phyloP scores from a whole-genome alignment of 192 early-diverging fungal species.

The Kickxella alabastrina region DNA sequence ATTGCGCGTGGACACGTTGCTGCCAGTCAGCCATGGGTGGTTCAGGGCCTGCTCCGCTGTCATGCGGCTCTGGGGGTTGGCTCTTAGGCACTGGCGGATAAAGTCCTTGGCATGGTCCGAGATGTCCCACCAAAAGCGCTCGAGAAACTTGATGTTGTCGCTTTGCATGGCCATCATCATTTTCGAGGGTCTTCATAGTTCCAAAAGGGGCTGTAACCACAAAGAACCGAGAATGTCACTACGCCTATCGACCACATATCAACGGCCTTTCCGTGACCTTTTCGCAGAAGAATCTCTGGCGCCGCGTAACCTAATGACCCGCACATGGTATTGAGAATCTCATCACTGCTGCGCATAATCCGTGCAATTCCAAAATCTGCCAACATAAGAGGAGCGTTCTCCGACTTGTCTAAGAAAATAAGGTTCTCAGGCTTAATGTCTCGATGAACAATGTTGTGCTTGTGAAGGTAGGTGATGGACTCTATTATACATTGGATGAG shows the following conservation, averaged over 20 bases:
- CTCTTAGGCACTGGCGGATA: conserved; percentile 61
- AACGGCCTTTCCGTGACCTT: conserved; percentile 83
- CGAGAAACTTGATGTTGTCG: conserved; percentile 67
- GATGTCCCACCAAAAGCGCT: conserved; percentile 75
- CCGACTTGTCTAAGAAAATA: conserved; percentile 62
- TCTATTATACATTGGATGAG: conserved; percentile 70
- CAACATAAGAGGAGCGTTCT: conserved; percentile 71
- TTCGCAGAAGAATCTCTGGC: conserved; percentile 78
- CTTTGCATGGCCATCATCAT: conserved; percentile 59
- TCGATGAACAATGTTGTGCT: conserved; percentile 81
- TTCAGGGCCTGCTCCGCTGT: conserved; percentile 76
- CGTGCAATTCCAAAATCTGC: conserved; percentile 86
- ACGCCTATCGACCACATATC: conserved; percentile 95
- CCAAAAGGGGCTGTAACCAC: conserved; percentile 76
- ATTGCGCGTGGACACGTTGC: conserved; percentile 64
- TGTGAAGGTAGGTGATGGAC: conserved; percentile 82
- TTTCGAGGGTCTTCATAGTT: conserved; percentile 55
- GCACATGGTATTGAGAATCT: conserved; percentile 74
- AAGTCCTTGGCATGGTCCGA: conserved; percentile 74
- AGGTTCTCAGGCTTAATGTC: conserved; percentile 88
- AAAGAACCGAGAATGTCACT: conserved; percentile 83
- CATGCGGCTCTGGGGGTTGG: conserved; percentile 69
- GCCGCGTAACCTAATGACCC: conserved; percentile 87
- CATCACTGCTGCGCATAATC: conserved; percentile 57
- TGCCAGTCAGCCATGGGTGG: conserved; percentile 79